Conservation (phyloP, 805 yeast genomes). For the Metschnikowia chrysomelidarum region DNA sequence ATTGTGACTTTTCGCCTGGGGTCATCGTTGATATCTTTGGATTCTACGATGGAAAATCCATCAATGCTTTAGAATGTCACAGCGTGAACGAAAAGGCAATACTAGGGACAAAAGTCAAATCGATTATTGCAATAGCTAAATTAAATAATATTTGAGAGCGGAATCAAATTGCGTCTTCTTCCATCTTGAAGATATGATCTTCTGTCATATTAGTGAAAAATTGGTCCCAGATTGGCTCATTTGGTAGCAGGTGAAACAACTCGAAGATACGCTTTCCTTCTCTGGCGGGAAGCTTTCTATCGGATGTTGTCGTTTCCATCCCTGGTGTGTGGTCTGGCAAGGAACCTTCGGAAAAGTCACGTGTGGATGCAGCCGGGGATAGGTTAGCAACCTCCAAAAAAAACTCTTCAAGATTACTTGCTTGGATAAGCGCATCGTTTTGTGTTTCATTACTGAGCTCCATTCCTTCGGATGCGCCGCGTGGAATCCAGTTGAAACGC, state of each 20-base stretch:
- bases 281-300: slow-evolving; percentile 14
- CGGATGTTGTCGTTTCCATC: background rate
- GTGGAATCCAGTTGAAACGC: slow-evolving; percentile 5
- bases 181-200: background rate
- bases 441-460: too few relatives aligned
- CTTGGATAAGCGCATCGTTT: too few relatives aligned
- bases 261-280: slow-evolving; percentile 61
- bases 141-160: slow-evolving; percentile 11
- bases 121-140: slow-evolving; percentile 19
- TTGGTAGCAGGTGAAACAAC: slow-evolving; percentile 59
- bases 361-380: slow-evolving; percentile 16
- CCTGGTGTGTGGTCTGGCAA: background rate
- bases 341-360: slow-evolving; percentile 2
- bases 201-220: slow-evolving; percentile 38
- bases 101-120: slow-evolving; percentile 11
- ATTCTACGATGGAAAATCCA: slow-evolving; percentile 27
- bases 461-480: background rate
- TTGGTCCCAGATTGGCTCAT: slow-evolving; percentile 70
- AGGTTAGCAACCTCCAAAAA: slow-evolving; percentile 46
- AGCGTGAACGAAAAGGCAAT: slow-evolving; percentile 18
- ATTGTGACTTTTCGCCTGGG: slow-evolving; percentile 19
- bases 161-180: background rate
- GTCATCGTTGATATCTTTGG: slow-evolving; percentile 30
- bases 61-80: slow-evolving; percentile 25
- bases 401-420: slow-evolving; percentile 39